Conservation (phyloP, 345 rosid species). For the Aethionema arabicum region DNA sequence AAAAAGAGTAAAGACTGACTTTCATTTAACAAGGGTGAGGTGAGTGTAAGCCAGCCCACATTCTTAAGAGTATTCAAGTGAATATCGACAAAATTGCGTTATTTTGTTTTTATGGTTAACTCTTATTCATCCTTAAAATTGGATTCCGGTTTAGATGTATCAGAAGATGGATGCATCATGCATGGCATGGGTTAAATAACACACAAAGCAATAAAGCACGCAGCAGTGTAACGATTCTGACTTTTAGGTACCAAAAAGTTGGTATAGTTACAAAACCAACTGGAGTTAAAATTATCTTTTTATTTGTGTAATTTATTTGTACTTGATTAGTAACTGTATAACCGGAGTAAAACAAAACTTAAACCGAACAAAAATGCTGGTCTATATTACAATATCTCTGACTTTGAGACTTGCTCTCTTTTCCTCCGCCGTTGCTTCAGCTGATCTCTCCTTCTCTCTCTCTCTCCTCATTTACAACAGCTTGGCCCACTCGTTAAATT, state of each 20-base stretch:
- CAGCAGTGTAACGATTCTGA: too few species aligned
- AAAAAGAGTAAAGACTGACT: conserved; percentile 31
- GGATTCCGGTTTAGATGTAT: conserved; percentile 10
- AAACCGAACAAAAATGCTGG: too few species aligned
- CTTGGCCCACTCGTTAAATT: conserved; percentile 1
- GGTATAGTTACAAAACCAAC: too few species aligned
- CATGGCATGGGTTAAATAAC: too few species aligned
- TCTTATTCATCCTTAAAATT: not conserved
- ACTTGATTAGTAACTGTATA: too few species aligned
- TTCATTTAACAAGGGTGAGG: conserved; percentile 24
- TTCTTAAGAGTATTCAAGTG: conserved; percentile 29
- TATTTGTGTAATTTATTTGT: too few species aligned
- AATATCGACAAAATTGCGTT: conserved; percentile 23
- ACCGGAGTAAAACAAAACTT: too few species aligned
- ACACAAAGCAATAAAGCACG: too few species aligned
- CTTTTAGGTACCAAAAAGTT: too few species aligned
- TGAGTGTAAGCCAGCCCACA: conserved; percentile 31
- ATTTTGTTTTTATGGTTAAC: conserved; percentile 1
- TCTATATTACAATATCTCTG: not conserved
- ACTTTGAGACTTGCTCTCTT: conserved; percentile 28
- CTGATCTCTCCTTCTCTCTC: conserved; percentile 18
- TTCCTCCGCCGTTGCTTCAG: conserved; percentile 32
- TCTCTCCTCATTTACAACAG: conserved; percentile 7
- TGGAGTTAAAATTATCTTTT: too few species aligned
- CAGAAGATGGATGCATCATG: not conserved